Base-by-base conservation (phyloP, 345 rosid genomes). In the Salix arbutifolia region DNA sequence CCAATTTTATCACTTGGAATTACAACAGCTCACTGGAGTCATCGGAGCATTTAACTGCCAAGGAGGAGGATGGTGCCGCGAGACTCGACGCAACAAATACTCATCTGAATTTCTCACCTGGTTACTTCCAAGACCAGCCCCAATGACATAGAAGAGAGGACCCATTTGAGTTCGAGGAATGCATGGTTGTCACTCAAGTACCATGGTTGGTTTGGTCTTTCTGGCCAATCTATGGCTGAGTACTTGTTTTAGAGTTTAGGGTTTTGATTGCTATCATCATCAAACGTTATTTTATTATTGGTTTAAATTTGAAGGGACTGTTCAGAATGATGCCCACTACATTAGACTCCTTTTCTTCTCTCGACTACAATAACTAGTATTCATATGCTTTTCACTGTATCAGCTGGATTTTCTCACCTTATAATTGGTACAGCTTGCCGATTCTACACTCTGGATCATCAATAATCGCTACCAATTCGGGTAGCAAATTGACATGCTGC, bases 51-150 rank as follows among this genome's bases (percentile, higher is more conserved):
- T 96, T 70, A 96, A 96, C 82, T 96, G 99, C 85, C 99, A 96
- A 90, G 98, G 99, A 73, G 98, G 99, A 68, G 99, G 98, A 11
- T 96, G 99, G 99, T 78, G 89, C 80, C 88, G 92, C 0, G 94
- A 92, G 81, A 81, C 89, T 11, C 79, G 98, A 38, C 87, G 93
- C 25, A 96, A 93, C 92, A 78, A 89, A 78, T 93, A 94, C 38
- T 84, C 85, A 44, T 89, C 96, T 6, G 67, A 91, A 71, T 93
- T 30, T 90, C 94, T 50, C 87, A 84, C 38, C 71, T 61, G 60
- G 79, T 93, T 65, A 85, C 90, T 1, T 80, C 94, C 62, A 82
- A 79, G 58, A 90, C 91, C 37, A 90, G 78, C 42, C 85, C 91
- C 0, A 81, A 46, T 4, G 94, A 92, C 75, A 84, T 71, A 95